These are phyloP conservation scores for Arthrobotrys iridis DNA, from an alignment of 2,329 filamentous ascomycete genomes.

Conservation along the genomic window DNA sequence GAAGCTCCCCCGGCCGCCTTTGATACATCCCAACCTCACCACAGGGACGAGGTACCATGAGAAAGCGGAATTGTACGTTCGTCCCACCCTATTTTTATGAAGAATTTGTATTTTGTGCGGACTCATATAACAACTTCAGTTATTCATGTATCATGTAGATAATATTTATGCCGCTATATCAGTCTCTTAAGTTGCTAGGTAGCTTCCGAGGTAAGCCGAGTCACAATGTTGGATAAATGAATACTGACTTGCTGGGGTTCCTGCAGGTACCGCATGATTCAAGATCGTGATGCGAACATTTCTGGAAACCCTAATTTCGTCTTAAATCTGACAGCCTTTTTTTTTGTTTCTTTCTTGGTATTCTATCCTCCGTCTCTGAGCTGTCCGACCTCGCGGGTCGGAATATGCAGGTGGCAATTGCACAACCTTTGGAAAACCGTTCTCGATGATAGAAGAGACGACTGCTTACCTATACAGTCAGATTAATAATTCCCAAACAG, in stretches of 20 bases:
- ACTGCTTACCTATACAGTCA: constrained; percentile 51
- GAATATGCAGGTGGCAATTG: constrained; percentile 53
- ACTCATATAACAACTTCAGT: constrained; percentile 21
- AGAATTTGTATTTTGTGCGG: constrained; percentile 46
- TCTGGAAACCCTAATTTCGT: constrained; percentile 27
- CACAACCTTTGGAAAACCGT: constrained; percentile 20
- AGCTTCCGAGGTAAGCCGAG: constrained; percentile 20
- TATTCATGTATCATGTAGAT: constrained; percentile 44
- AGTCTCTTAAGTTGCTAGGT: constrained; percentile 10
- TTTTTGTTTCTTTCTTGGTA: not conserved
- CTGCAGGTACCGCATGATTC: constrained; percentile 23
- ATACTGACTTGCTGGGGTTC: not conserved
- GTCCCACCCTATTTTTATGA: constrained; percentile 42
- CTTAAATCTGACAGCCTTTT: constrained; percentile 28
- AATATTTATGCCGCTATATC: constrained; percentile 4
- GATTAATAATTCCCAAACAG: constrained; percentile 35
- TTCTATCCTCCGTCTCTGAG: not conserved
- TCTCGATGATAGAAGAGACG: constrained; percentile 7
- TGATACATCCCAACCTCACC: constrained; percentile 20
- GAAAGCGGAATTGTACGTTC: constrained; percentile 13
- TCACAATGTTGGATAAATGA: constrained; percentile 16
- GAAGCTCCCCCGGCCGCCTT: constrained; percentile 6
- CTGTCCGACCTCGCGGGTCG: constrained; percentile 50
- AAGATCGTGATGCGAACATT: not conserved
- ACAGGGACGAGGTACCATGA: constrained; percentile 20